Percentiles rank a stretch among this genome's conserved stretches.
phyloP scores from a whole-genome alignment of 345 rosid genomes.

The Pelargonium nanum region DNA sequence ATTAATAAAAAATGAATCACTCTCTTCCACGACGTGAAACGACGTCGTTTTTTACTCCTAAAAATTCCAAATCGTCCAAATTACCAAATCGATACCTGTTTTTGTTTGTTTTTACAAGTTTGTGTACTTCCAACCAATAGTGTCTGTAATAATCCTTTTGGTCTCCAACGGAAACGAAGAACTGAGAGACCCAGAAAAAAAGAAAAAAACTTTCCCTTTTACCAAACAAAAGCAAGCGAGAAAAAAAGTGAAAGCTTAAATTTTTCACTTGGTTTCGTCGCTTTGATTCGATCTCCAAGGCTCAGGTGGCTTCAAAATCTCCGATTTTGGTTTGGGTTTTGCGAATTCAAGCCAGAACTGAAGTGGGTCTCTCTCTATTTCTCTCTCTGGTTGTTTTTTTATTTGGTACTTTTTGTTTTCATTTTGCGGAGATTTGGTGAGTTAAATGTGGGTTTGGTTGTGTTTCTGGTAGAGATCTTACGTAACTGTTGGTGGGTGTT shows the following conservation, averaged over 20 bases:
- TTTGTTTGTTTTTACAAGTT: not conserved
- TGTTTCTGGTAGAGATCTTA: slow-evolving; percentile 28
- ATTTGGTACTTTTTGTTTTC: slow-evolving; percentile 11
- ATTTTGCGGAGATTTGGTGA: slow-evolving; percentile 11
- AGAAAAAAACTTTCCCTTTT: slow-evolving; percentile 42
- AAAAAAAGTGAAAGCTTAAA: slow-evolving; percentile 28
- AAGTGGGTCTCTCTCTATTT: slow-evolving; percentile 14
- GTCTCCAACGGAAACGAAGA: slow-evolving; percentile 20
- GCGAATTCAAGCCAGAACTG: slow-evolving; percentile 16
- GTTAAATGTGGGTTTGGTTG: slow-evolving; percentile 23
- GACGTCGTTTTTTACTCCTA: slow-evolving; percentile 1
- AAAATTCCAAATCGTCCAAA: not conserved
- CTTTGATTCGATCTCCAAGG: slow-evolving; percentile 8
- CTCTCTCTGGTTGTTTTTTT: not conserved
- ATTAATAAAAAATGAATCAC: too few relatives aligned
- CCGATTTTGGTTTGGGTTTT: slow-evolving; percentile 19
- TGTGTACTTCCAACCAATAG: slow-evolving; percentile 12
- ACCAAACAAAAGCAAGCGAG: slow-evolving; percentile 33
- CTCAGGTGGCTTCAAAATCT: slow-evolving; percentile 8
- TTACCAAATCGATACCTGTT: not conserved
- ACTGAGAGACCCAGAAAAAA: slow-evolving; percentile 1
- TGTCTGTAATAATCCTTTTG: slow-evolving; percentile 13
- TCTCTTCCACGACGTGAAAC: not conserved
- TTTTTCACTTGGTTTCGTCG: slow-evolving; percentile 27
- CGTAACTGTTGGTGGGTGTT: slow-evolving; percentile 14